Conservation (phyloP, 257 asterid species). For the Fraxinus anomala region DNA sequence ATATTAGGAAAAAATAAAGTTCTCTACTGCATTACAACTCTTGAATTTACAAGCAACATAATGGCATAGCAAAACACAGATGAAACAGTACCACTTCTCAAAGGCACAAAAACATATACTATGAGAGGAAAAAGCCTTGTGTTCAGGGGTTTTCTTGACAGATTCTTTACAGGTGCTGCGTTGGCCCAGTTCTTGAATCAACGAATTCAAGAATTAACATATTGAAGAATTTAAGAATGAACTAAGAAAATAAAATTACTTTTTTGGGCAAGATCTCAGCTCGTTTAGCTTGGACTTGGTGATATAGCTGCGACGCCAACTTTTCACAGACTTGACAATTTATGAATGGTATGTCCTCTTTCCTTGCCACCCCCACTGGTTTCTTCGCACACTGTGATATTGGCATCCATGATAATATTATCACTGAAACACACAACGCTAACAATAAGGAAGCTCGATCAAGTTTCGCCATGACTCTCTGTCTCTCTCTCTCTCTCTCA, state of each 20-base stretch:
- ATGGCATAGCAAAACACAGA: slow-evolving; percentile 5
- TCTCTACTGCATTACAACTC: not conserved
- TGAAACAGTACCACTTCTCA: not conserved
- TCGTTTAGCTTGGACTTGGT: slow-evolving; percentile 70
- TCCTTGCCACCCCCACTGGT: slow-evolving; percentile 69
- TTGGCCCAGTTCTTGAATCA: slow-evolving; percentile 6
- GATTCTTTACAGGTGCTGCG: too few relatives aligned
- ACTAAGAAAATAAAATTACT: slow-evolving; percentile 43
- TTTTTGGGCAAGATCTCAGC: slow-evolving; percentile 71
- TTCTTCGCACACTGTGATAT: slow-evolving; percentile 64
- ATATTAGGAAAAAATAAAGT: not conserved
- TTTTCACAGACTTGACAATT: slow-evolving; percentile 80
- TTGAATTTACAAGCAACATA: too few relatives aligned
- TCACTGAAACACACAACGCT: slow-evolving; percentile 25
- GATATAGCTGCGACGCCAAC: slow-evolving; percentile 64
- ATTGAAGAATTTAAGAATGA: too few relatives aligned
- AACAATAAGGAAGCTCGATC: slow-evolving; percentile 19
- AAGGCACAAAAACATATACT: not conserved
- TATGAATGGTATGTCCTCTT: slow-evolving; percentile 84
- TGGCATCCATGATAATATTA: slow-evolving; percentile 42
- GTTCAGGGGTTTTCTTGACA: too few relatives aligned
- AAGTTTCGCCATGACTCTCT: slow-evolving; percentile 43
- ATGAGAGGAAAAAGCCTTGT: too few relatives aligned
- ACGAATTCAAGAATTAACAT: not conserved
- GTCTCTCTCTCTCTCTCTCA: not conserved